A percentile compares a stretch with the other conserved stretches of the same genome.
Evolutionary conservation across 768 basidiomycete genomes (phyloP).

Genomic region (Coprinopsis cinerea): DNA sequence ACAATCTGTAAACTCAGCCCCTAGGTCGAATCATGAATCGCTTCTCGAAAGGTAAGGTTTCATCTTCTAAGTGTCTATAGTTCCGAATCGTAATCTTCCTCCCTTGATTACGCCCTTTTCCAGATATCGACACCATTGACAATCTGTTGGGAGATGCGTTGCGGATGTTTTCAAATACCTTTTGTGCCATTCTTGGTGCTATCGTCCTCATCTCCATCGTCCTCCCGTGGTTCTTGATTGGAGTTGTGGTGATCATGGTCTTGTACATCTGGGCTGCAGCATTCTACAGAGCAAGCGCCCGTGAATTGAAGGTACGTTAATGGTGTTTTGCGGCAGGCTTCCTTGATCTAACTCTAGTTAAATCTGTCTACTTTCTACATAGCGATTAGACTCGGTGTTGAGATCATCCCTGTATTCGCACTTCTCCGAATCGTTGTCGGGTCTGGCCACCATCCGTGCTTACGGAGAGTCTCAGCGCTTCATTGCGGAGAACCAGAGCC

Average conservation of each 20-base stretch:
- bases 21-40: slow-evolving; percentile 88
- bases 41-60: slow-evolving; percentile 63
- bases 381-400: slow-evolving; percentile 77
- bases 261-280: slow-evolving; percentile 66
- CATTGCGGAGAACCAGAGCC: slow-evolving; percentile 63
- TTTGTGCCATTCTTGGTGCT: slow-evolving; percentile 64
- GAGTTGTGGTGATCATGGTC: slow-evolving; percentile 50
- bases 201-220: slow-evolving; percentile 74
- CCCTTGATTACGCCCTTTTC: not conserved
- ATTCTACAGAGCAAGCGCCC: slow-evolving; percentile 82
- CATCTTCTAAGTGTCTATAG: no score
- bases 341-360: not conserved
- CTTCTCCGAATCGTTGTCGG: slow-evolving; percentile 87
- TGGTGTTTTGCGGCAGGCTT: not conserved
- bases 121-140: slow-evolving; percentile 77
- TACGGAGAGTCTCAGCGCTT: slow-evolving; percentile 81
- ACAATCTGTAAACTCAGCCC: slow-evolving; percentile 40
- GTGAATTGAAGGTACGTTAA: slow-evolving; percentile 69
- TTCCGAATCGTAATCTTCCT: not conserved
- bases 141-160: slow-evolving; percentile 69
- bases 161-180: slow-evolving; percentile 64
- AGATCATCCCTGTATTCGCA: slow-evolving; percentile 86
- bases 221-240: slow-evolving; percentile 82
- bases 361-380: no score
- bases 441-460: slow-evolving; percentile 82